Base-by-base conservation (phyloP, 2,329 filamentous ascomycete genomes). In the Apiospora phragmitis region DNA sequence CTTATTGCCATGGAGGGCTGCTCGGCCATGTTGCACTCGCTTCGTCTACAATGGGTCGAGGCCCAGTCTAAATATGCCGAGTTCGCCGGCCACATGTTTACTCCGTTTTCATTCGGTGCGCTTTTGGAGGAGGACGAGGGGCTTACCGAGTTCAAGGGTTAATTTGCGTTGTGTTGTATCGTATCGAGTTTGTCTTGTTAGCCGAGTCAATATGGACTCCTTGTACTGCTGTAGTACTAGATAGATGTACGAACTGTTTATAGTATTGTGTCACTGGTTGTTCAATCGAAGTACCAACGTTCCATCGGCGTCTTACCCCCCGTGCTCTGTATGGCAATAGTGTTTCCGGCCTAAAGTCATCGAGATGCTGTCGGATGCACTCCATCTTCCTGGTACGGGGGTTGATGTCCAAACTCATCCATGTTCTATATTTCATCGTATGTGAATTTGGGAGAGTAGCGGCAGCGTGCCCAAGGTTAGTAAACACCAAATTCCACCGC, bases 1-100 rank as follows among this genome's bases (percentile, higher is more conserved):
- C 85, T 95, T 71, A 93, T 93, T 78, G 88, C 93, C 73, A 95
- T 94, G 93, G 93, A 95, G 79, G 93, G 93, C 70, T 94, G 92
- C 32, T 92, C 90, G 81, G 93, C 93, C 72, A 94, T 94, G 93
- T 87, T 94, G 83, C 93, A 95, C 81, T 91, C 89, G 72, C 85
- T 94, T 77, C 87, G 93, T 85, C 83, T 94, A 78, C 92, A 94
- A 81, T 95, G 93, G 93, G 93, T 94, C 71, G 93, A 95, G 81
- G 92, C 93, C 29, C 94, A 94, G 91, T 94, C 92, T 81, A 94
- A 94, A 83, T 92, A 94, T 84, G 94, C 94, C 83, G 89, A 94
- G 75, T 93, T 93, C 72, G 92, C 94, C 72, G 92, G 92, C 70
- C 84, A 92, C 74, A 85, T 92, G n/a, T 94, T 95, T 79, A 86